Evolutionary conservation across 2,329 filamentous ascomycete species (phyloP), one percentile per base, ranked within the genome.

Genomic region (Paecilomyces sp.): DNA sequence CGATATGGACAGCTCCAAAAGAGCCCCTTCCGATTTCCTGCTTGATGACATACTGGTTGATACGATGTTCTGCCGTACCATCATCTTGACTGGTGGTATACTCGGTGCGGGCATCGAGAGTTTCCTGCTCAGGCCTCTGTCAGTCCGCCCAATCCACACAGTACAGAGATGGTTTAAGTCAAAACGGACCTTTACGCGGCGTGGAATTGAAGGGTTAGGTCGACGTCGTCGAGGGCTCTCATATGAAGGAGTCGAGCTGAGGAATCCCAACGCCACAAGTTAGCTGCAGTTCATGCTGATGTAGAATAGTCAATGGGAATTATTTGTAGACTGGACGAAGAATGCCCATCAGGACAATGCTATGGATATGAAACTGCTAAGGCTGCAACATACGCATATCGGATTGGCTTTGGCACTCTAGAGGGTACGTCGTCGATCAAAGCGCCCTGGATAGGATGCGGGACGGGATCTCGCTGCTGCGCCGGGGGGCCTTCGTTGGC

Each of bases 1-100:
- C 94, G 22, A 93, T 80, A 76, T 97, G 92, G 13, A 99, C 94
- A 11, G 92, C 89, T 7, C 94, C 94, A 73, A 96, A 99, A 0
- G 93, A 97, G 18, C 94, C 94, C 64, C 92, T 84, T n/a, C 94
- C 94, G 68, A 99, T 97, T 80, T 97, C 93, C 73, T 96, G 89
- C 74, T 89, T 88, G 70, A 99, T 94, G 60, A 89, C 82, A 74
- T 97, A 99, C 77, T 97, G 93, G 74, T 97, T 97, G 78, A 97
- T 93, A 60, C 87, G 85, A 71, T 95, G 91, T 70, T 95, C 87
- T 2, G 89, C 87, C 56, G 81, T 84, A 28, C 92, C 92, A 70
- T 96, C 91, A 65, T 88, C 82, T 67, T 93, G 88, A 72, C 92
- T 92, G 68, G 88, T 94, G 62, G 85, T 88, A 75, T 95, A 96